Percentiles rank a stretch among this genome's conserved stretches.
phyloP scores from a whole-genome alignment of 2,329 filamentous ascomycete genomes.

The Trichoderma sp. region DNA sequence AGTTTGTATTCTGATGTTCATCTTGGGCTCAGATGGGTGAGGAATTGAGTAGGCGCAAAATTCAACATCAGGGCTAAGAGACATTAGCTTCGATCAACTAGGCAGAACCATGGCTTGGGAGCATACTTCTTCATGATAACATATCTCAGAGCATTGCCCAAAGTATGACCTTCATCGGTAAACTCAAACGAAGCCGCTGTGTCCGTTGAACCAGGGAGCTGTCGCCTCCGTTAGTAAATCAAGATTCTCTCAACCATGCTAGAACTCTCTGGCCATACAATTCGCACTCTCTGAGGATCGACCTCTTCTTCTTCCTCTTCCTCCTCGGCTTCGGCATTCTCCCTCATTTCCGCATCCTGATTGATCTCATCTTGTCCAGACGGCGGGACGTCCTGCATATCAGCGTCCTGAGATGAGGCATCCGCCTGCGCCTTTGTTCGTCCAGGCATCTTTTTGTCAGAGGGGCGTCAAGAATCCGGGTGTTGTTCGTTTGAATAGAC shows the following conservation, averaged over 20 bases:
- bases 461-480: neutral
- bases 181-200: slow-evolving; percentile 95
- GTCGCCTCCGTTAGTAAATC: slow-evolving; percentile 18
- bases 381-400: slow-evolving; percentile 46
- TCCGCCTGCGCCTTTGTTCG: slow-evolving; percentile 38
- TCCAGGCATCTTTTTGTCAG: slow-evolving; percentile 37
- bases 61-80: slow-evolving; percentile 82
- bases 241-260: neutral
- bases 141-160: slow-evolving; percentile 90
- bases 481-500: neutral
- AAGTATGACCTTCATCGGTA: slow-evolving; percentile 86
- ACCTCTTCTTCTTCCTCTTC: slow-evolving; percentile 42
- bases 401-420: slow-evolving; percentile 34
- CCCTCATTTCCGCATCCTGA: slow-evolving; percentile 35
- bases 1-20: slow-evolving; percentile 97
- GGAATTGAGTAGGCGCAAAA: slow-evolving; percentile 98
- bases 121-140: slow-evolving; percentile 97
- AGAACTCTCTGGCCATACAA: slow-evolving; percentile 46
- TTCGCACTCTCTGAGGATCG: slow-evolving; percentile 56
- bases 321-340: slow-evolving; percentile 32
- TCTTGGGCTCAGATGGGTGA: slow-evolving; percentile 91
- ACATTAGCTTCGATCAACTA: slow-evolving; percentile 12
- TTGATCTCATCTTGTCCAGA: slow-evolving; percentile 36
- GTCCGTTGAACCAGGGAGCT: slow-evolving; percentile 83
- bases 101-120: neutral